A percentile compares a stretch with the other conserved stretches of the same genome.
Evolutionary conservation across 108 stramenopile species (phyloP).

Genomic region (Heterococcus sp.): DNA sequence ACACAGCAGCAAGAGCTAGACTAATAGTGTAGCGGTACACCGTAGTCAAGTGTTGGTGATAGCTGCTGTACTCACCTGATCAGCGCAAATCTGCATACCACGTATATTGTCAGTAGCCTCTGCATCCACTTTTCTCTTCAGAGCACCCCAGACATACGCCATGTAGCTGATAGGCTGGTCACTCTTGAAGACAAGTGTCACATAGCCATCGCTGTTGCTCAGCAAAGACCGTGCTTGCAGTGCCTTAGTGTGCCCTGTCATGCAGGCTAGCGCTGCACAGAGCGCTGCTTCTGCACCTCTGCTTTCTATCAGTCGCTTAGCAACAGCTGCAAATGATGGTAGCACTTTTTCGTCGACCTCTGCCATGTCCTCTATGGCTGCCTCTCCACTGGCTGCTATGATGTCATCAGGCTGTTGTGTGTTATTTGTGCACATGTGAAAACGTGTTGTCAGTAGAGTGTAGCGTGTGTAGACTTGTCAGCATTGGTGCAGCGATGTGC

Average conservation of each 20-base stretch:
- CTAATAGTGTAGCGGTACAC: background rate
- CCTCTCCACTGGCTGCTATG: slow-evolving; percentile 43
- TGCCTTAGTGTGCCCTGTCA: slow-evolving; percentile 49
- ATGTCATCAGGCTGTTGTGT: slow-evolving; percentile 56
- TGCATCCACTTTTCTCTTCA: slow-evolving; percentile 32
- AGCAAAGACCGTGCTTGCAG: slow-evolving; percentile 53
- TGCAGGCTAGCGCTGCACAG: slow-evolving; percentile 52
- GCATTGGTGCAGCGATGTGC: no score
- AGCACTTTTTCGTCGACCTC: slow-evolving; percentile 45
- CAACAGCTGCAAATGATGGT: slow-evolving; percentile 23
- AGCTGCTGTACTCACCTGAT: background rate
- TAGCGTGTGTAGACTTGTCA: no score
- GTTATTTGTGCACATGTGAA: no score
- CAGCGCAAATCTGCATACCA: slow-evolving; percentile 43
- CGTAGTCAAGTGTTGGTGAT: background rate
- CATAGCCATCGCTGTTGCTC: slow-evolving; percentile 46
- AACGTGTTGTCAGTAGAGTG: no score
- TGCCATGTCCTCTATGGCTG: slow-evolving; percentile 43
- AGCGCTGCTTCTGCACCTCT: slow-evolving; percentile 52
- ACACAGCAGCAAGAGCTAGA: background rate
- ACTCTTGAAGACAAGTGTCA: slow-evolving; percentile 45
- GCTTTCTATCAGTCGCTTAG: slow-evolving; percentile 34
- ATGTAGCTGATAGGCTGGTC: slow-evolving; percentile 32
- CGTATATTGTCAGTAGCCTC: slow-evolving; percentile 36
- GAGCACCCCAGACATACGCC: slow-evolving; percentile 55